phyloP scores from a whole-genome alignment of 148 eudicot species.

The Cornus suecica region DNA sequence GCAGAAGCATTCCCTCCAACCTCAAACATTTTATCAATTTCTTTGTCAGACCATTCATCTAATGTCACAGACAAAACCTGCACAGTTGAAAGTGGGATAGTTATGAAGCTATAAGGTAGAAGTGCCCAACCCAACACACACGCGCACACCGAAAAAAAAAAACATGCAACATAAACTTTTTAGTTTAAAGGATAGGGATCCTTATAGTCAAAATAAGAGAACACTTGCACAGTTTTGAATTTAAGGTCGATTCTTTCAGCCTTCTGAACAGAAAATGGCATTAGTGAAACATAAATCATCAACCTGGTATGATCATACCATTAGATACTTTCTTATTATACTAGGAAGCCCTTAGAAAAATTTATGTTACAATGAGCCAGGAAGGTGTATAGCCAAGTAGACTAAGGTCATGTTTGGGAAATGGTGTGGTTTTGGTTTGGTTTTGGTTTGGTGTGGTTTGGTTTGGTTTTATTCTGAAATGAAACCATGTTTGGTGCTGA shows the following conservation, averaged over 20 bases:
- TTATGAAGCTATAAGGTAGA: neutral
- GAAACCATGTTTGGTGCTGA: too few relatives aligned
- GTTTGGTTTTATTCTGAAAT: too few relatives aligned
- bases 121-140: too few relatives aligned
- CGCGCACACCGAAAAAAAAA: neutral
- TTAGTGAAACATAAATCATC: neutral
- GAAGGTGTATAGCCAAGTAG: too few relatives aligned
- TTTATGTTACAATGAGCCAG: too few relatives aligned
- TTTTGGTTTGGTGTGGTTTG: too few relatives aligned
- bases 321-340: neutral
- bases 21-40: slow-evolving; percentile 85
- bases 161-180: neutral
- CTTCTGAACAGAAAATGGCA: neutral
- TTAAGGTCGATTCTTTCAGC: too few relatives aligned
- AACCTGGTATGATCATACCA: neutral
- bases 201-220: neutral
- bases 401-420: too few relatives aligned
- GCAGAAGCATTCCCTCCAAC: slow-evolving; percentile 97
- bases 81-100: slow-evolving; percentile 1
- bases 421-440: too few relatives aligned
- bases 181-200: neutral
- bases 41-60: slow-evolving; percentile 94
- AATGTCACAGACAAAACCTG: slow-evolving; percentile 95
- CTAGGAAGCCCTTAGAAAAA: too few relatives aligned
- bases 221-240: neutral